phyloP scores from a whole-genome alignment of 2,329 filamentous ascomycete species.

The Colletotrichum tofieldiae region DNA sequence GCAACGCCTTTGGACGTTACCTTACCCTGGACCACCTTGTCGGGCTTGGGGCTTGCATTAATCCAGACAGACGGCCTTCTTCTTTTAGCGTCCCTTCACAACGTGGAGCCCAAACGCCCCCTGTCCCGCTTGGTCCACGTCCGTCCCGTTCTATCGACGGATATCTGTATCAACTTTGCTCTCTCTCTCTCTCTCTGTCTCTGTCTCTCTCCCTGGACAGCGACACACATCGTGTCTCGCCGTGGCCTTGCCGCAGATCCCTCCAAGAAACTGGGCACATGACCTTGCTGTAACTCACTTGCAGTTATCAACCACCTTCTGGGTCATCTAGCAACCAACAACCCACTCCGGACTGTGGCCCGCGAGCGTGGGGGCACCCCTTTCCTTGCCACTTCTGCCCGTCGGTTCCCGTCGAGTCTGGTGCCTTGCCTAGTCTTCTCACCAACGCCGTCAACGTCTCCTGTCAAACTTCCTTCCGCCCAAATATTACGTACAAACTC shows the following conservation, averaged over 20 bases:
- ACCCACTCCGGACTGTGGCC: constrained; percentile 9
- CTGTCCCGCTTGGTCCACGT: constrained; percentile 16
- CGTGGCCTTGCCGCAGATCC: not conserved
- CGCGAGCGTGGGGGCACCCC: constrained; percentile 28
- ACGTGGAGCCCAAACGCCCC: constrained; percentile 13
- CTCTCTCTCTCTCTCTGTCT: constrained; percentile 1
- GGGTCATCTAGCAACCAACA: not conserved
- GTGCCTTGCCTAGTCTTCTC: constrained; percentile 19
- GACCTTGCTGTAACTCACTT: not conserved
- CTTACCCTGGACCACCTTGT: constrained; percentile 14
- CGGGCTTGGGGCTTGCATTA: constrained; percentile 11
- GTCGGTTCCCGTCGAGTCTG: constrained; percentile 12
- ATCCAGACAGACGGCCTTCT: constrained; percentile 9
- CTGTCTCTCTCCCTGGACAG: not conserved
- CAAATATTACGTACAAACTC: constrained; percentile 24
- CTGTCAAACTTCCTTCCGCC: constrained; percentile 14
- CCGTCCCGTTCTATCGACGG: not conserved
- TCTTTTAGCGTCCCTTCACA: constrained; percentile 16
- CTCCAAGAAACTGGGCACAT: not conserved
- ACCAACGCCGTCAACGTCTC: not conserved
- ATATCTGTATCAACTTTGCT: constrained; percentile 17
- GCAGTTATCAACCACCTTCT: not conserved
- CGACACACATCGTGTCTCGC: constrained; percentile 2
- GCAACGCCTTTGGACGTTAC: not conserved
- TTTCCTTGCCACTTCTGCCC: constrained; percentile 20